phyloP scores from a whole-genome alignment of 345 rosid genomes.

The Citrus medica region DNA sequence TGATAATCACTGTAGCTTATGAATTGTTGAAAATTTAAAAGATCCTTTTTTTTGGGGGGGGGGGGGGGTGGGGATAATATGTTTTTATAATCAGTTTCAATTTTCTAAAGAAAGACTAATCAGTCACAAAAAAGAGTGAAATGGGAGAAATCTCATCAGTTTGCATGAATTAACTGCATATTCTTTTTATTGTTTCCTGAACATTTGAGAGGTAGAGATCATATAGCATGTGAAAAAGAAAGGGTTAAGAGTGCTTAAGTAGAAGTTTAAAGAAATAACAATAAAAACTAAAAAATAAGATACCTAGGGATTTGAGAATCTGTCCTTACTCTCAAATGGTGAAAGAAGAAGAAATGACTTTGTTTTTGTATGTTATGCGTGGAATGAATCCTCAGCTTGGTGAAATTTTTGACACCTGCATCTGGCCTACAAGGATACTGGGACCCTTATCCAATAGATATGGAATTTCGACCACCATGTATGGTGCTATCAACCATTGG shows the following conservation, averaged over 20 bases:
- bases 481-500: slow-evolving; percentile 93
- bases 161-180: not conserved
- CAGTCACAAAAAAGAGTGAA: not conserved
- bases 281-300: not conserved
- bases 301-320: not conserved
- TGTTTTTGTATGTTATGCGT: not conserved
- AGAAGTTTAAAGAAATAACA: not conserved
- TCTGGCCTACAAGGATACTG: slow-evolving; percentile 94
- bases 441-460: slow-evolving; percentile 98
- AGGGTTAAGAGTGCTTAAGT: not conserved
- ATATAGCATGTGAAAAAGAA: too few relatives aligned
- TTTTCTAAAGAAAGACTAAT: not conserved
- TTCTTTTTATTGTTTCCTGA: not conserved
- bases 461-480: slow-evolving; percentile 98
- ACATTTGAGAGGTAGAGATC: too few relatives aligned
- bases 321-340: not conserved
- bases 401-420: slow-evolving; percentile 84
- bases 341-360: slow-evolving; percentile 2
- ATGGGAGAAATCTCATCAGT: not conserved
- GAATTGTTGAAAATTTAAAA: not conserved
- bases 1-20: not conserved
- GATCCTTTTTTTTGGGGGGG: not conserved
- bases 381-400: slow-evolving; percentile 54
- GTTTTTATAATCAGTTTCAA: not conserved
- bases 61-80: not conserved